Percentiles rank a stretch among this genome's conserved stretches.
phyloP scores from a whole-genome alignment of 305 asterid genomes.

The Lippia alba region DNA sequence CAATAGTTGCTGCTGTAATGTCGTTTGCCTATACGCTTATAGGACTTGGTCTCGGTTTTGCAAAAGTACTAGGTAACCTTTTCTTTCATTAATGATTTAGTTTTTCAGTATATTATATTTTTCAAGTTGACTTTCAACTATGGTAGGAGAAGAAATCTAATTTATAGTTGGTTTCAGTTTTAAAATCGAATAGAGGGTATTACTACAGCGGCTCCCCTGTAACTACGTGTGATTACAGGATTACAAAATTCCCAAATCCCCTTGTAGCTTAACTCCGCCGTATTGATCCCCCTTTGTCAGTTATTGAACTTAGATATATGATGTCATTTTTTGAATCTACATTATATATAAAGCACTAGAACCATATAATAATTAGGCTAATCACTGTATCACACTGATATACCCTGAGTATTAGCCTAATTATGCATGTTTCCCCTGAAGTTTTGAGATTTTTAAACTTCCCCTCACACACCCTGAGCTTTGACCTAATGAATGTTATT shows the following conservation, averaged over 20 bases:
- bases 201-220: neutral
- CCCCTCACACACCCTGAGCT: no score
- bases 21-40: slow-evolving; percentile 56
- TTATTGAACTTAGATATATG: neutral
- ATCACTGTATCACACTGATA: no score
- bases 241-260: neutral
- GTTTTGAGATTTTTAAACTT: no score
- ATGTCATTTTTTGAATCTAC: neutral
- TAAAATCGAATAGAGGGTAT: neutral
- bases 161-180: neutral
- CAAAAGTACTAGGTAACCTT: slow-evolving; percentile 50
- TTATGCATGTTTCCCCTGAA: no score
- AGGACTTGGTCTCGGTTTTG: slow-evolving; percentile 53
- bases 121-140: neutral
- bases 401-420: no score
- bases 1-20: slow-evolving; percentile 57
- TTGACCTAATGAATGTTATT: no score
- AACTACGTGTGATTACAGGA: neutral
- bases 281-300: neutral
- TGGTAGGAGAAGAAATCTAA: neutral
- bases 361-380: no score
- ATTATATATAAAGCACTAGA: no score
- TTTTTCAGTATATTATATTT: neutral
- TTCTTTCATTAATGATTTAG: neutral
- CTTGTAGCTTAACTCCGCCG: neutral